These are phyloP conservation scores for Chrysopogon serrulatus DNA, from an alignment of 176 grass and related monocot genomes.

Conservation along the genomic window DNA sequence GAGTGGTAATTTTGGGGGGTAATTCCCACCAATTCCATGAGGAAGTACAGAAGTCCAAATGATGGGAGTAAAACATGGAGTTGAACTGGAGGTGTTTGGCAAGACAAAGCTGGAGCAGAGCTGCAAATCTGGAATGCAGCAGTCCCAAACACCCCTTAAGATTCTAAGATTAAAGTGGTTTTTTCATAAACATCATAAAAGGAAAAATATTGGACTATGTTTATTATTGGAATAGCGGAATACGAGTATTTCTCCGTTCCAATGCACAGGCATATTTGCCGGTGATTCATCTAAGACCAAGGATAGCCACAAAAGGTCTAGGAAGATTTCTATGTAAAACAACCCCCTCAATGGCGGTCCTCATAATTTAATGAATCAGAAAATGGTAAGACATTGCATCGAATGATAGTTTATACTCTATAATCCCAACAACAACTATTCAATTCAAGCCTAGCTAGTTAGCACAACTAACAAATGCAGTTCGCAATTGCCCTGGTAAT, in stretches of 20 bases:
- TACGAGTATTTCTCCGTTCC: background rate
- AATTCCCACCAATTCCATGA: too few relatives aligned
- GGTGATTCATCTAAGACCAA: constrained; percentile 3
- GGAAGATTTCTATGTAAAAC: background rate
- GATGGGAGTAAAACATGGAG: too few relatives aligned
- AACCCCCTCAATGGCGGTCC: background rate
- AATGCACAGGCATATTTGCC: background rate
- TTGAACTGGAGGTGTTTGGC: too few relatives aligned
- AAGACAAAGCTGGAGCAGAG: too few relatives aligned
- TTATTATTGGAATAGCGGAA: background rate
- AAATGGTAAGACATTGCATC: background rate
- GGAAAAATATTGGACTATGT: background rate
- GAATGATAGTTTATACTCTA: background rate
- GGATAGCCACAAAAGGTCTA: background rate
- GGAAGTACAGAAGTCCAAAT: too few relatives aligned
- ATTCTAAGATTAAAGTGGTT: background rate
- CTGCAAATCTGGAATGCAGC: too few relatives aligned
- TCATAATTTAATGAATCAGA: background rate
- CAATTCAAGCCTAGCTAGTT: background rate
- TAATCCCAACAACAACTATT: background rate
- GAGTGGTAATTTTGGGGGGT: too few relatives aligned
- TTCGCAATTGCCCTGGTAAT: background rate
- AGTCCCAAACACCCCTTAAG: too few relatives aligned
- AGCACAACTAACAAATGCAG: background rate
- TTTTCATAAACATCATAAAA: background rate